phyloP scores from a whole-genome alignment of 2,329 filamentous ascomycete species.

The Claviceps spartinae region DNA sequence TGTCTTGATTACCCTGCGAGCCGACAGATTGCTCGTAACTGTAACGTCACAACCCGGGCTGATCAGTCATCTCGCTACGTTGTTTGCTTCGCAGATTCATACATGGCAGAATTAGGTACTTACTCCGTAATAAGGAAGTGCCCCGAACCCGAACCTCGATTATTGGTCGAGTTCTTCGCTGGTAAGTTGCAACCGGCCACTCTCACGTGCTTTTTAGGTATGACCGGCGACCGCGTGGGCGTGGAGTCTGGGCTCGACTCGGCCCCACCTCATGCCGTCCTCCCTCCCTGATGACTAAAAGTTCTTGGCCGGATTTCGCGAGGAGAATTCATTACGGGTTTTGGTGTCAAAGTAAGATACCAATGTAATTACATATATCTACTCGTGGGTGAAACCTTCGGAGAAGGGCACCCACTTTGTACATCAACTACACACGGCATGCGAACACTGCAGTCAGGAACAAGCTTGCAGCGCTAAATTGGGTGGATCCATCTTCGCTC shows the following conservation, averaged over 20 bases:
- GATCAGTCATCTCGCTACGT: no score
- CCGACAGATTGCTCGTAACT: no score
- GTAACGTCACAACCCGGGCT: no score
- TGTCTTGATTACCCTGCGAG: no score
- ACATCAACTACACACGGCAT: neutral
- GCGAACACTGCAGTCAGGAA: neutral
- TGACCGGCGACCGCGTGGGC: neutral
- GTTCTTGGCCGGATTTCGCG: neutral
- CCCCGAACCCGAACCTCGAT: neutral
- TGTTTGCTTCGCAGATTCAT: no score
- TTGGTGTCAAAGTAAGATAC: neutral
- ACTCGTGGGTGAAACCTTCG: no score
- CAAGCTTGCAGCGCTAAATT: neutral
- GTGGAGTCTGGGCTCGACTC: neutral
- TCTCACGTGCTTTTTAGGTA: neutral
- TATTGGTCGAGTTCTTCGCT: neutral
- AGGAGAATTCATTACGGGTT: neutral
- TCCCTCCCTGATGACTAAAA: neutral
- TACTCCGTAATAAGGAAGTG: neutral
- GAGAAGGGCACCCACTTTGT: no score
- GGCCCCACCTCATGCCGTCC: conserved; percentile 1
- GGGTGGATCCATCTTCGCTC: neutral
- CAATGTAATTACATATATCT: neutral
- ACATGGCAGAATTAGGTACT: neutral
- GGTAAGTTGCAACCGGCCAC: neutral